Evolutionary conservation across 2,329 filamentous ascomycete genomes (phyloP).

Genomic region (Cyphellophora europaea): DNA sequence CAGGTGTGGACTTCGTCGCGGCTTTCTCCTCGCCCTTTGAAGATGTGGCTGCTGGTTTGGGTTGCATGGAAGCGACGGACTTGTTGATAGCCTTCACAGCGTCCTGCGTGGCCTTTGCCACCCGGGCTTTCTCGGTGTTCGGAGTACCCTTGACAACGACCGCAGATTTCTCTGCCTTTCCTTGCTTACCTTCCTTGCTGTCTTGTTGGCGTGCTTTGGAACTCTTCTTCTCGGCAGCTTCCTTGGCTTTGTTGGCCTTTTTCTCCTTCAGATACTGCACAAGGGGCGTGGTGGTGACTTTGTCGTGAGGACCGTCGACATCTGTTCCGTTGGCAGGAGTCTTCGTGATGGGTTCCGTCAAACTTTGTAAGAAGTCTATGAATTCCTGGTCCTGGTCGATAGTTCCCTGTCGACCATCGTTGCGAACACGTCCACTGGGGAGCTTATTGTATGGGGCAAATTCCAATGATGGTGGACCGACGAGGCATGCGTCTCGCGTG

Average conservation of each 20-base stretch:
- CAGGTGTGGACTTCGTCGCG: slow-evolving; percentile 18
- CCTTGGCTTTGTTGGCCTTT: slow-evolving; percentile 64
- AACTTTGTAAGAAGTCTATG: slow-evolving; percentile 78
- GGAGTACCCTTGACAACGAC: slow-evolving; percentile 22
- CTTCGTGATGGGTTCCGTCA: slow-evolving; percentile 65
- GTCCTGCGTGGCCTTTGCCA: slow-evolving; percentile 54
- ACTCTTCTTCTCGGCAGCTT: slow-evolving; percentile 21
- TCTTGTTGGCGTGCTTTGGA: slow-evolving; percentile 52
- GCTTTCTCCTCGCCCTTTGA: slow-evolving; percentile 25
- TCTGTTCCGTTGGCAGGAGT: slow-evolving; percentile 40
- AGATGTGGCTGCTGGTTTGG: slow-evolving; percentile 26
- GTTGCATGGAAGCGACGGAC: slow-evolving; percentile 26
- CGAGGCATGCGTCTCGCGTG: slow-evolving; percentile 59
- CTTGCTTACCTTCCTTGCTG: slow-evolving; percentile 52
- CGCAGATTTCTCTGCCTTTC: slow-evolving; percentile 29
- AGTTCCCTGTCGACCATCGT: slow-evolving; percentile 79
- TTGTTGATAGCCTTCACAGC: slow-evolving; percentile 50
- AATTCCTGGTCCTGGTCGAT: slow-evolving; percentile 97
- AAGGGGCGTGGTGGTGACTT: slow-evolving; percentile 73
- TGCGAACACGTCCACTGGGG: slow-evolving; percentile 62
- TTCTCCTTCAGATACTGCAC: slow-evolving; percentile 88
- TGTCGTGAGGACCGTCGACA: slow-evolving; percentile 45
- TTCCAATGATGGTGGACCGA: slow-evolving; percentile 72
- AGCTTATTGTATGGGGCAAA: slow-evolving; percentile 77
- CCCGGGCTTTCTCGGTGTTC: slow-evolving; percentile 25